Percentiles rank a stretch among this genome's conserved stretches.
phyloP scores from a whole-genome alignment of 1,284 basidiomycete species.

The Gomphus sp. region DNA sequence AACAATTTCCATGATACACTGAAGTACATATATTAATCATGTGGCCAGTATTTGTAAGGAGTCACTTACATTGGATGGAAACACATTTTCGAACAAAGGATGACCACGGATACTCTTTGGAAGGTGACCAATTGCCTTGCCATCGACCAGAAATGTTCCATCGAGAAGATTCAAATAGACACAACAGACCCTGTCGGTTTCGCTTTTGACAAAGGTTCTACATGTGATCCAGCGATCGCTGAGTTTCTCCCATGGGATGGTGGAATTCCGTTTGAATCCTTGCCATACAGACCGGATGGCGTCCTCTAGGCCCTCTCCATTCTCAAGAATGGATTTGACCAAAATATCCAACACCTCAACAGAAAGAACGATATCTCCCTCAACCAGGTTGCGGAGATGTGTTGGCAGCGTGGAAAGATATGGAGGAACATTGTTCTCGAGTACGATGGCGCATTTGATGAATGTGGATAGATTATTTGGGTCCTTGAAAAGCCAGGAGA shows the following conservation, averaged over 20 bases:
- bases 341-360: constrained; percentile 9
- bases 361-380: constrained; percentile 1
- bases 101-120: constrained; percentile 25
- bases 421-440: constrained; percentile 23
- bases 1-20: constrained; percentile 29
- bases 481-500: constrained; percentile 15
- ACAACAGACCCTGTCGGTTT: background rate
- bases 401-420: background rate
- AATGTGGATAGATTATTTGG: constrained; percentile 17
- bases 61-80: constrained; percentile 20
- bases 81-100: constrained; percentile 19
- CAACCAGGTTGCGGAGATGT: background rate
- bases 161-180: constrained; percentile 32
- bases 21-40: background rate
- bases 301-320: constrained; percentile 21
- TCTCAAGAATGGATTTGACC: constrained; percentile 6
- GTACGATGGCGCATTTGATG: constrained; percentile 25
- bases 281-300: constrained; percentile 30
- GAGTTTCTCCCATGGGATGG: constrained; percentile 22
- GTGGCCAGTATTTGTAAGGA: background rate
- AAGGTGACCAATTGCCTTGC: constrained; percentile 29
- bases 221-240: constrained; percentile 28
- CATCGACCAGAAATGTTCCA: constrained; percentile 33
- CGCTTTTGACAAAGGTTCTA: constrained; percentile 15
- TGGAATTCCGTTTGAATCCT: constrained; percentile 18